Percentiles rank a stretch among this genome's conserved stretches.
Conservation (phyloP, 257 asterid species). For the Jacaranda copaia region DNA sequence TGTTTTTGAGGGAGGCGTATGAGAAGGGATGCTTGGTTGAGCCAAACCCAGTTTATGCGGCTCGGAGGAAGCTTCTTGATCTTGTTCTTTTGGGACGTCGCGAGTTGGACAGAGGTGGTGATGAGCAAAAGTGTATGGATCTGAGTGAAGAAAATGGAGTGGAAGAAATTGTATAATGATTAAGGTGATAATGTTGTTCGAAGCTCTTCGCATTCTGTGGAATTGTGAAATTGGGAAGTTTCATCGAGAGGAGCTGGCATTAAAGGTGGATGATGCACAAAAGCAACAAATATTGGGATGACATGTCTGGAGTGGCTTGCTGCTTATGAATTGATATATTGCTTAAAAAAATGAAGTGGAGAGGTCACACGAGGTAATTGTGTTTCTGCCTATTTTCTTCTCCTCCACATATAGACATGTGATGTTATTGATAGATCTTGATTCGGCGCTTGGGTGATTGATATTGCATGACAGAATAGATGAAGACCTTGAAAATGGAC, state of each 20-base stretch:
- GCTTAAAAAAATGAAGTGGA: slow-evolving; percentile 16
- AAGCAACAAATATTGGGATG: neutral
- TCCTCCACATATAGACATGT: neutral
- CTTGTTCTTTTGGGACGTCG: slow-evolving; percentile 79
- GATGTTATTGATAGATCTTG: neutral
- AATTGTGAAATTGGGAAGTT: neutral
- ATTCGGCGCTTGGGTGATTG: neutral
- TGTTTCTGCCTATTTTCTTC: neutral
- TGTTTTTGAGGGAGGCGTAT: slow-evolving; percentile 88
- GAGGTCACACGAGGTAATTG: slow-evolving; percentile 26
- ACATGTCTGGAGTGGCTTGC: slow-evolving; percentile 17
- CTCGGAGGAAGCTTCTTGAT: slow-evolving; percentile 83
- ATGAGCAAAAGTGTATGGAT: slow-evolving; percentile 40
- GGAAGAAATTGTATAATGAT: slow-evolving; percentile 42
- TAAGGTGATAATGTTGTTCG: slow-evolving; percentile 34
- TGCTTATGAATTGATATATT: neutral
- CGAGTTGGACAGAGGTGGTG: slow-evolving; percentile 56
- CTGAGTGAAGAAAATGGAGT: slow-evolving; percentile 41
- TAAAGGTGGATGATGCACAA: slow-evolving; percentile 21
- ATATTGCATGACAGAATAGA: slow-evolving; percentile 2
- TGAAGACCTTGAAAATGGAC: slow-evolving; percentile 4
- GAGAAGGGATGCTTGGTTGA: slow-evolving; percentile 88
- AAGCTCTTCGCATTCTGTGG: slow-evolving; percentile 10
- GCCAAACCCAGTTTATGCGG: slow-evolving; percentile 74
- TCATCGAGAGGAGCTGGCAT: slow-evolving; percentile 4